These are phyloP conservation scores for Aplosporella prunicola DNA, from an alignment of 2,329 filamentous ascomycete species.

Conservation along the genomic window DNA sequence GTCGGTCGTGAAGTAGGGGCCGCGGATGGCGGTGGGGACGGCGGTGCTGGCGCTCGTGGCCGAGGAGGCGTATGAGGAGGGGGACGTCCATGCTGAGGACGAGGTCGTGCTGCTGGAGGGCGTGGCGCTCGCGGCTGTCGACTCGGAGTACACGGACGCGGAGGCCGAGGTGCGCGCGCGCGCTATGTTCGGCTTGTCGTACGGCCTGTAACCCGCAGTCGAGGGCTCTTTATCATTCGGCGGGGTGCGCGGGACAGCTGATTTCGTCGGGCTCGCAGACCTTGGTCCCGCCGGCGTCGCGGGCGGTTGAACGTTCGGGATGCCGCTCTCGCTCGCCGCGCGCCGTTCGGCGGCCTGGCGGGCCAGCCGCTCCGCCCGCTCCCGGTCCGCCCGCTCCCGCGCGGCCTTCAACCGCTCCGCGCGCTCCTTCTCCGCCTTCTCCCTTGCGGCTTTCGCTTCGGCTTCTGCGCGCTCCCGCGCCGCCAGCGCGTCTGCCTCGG, in stretches of 20 bases:
- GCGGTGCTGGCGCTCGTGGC: conserved; percentile 73
- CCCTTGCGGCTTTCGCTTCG: conserved; percentile 20
- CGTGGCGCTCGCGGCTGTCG: background rate
- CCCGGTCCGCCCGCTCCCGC: conserved; percentile 29
- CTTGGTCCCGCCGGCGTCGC: conserved; percentile 30
- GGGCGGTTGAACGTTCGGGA: conserved; percentile 24
- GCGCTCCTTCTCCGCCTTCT: conserved; percentile 18
- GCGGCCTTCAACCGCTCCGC: conserved; percentile 27
- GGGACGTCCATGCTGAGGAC: too few species aligned
- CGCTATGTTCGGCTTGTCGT: conserved; percentile 50
- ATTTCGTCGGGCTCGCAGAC: conserved; percentile 16
- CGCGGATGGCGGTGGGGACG: conserved; percentile 75
- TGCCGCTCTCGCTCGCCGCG: conserved; percentile 14
- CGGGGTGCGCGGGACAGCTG: too few species aligned
- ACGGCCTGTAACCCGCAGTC: conserved; percentile 66
- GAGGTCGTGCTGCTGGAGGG: too few species aligned
- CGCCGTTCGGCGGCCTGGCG: conserved; percentile 21
- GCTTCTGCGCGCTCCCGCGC: conserved; percentile 28
- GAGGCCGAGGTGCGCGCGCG: conserved; percentile 48
- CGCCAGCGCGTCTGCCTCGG: conserved; percentile 31
- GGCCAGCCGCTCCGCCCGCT: conserved; percentile 25
- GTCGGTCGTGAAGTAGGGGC: conserved; percentile 77
- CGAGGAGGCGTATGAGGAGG: conserved; percentile 69
- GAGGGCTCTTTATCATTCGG: too few species aligned
- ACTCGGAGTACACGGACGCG: conserved; percentile 60